A percentile compares a stretch with the other conserved stretches of the same genome.
phyloP scores from a whole-genome alignment of 208 protist genomes.

The Acanthamoeba castellanii region DNA sequence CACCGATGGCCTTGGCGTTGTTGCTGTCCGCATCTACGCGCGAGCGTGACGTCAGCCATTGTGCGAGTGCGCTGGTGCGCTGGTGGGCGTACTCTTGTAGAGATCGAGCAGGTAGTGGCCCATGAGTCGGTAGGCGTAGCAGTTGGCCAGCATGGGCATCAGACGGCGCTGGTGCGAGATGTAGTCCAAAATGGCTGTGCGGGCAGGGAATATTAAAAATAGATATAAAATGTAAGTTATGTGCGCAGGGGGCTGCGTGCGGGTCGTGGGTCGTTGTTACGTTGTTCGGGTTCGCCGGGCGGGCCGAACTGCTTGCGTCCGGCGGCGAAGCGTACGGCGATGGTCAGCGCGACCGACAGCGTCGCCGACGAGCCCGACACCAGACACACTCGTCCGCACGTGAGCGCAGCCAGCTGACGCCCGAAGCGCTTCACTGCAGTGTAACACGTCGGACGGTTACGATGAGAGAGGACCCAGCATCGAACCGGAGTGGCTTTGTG shows the following conservation, averaged over 20 bases:
- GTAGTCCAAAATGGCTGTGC: slow-evolving; percentile 39
- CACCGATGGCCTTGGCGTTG: neutral
- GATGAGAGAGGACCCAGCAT: neutral
- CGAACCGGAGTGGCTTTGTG: neutral
- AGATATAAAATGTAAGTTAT: neutral
- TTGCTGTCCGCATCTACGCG: neutral
- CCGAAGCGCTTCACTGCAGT: slow-evolving; percentile 40
- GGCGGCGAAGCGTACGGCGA: slow-evolving; percentile 22
- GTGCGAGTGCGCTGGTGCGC: neutral
- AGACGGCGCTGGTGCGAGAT: slow-evolving; percentile 25
- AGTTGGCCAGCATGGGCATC: slow-evolving; percentile 54
- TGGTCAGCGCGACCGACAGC: neutral
- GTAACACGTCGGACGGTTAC: neutral
- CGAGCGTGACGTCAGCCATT: neutral
- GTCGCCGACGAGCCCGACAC: neutral
- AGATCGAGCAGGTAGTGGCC: slow-evolving; percentile 7
- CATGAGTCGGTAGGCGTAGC: slow-evolving; percentile 16
- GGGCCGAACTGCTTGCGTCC: slow-evolving; percentile 62
- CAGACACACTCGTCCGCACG: neutral
- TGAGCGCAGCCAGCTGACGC: slow-evolving; percentile 17
- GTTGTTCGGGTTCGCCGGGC: slow-evolving; percentile 49
- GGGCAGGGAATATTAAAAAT: neutral
- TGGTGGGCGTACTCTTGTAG: neutral
- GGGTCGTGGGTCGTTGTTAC: neutral
- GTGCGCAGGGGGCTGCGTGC: no score